Conservation (phyloP, 2,329 filamentous ascomycete species). For the Claviceps sp. region DNA sequence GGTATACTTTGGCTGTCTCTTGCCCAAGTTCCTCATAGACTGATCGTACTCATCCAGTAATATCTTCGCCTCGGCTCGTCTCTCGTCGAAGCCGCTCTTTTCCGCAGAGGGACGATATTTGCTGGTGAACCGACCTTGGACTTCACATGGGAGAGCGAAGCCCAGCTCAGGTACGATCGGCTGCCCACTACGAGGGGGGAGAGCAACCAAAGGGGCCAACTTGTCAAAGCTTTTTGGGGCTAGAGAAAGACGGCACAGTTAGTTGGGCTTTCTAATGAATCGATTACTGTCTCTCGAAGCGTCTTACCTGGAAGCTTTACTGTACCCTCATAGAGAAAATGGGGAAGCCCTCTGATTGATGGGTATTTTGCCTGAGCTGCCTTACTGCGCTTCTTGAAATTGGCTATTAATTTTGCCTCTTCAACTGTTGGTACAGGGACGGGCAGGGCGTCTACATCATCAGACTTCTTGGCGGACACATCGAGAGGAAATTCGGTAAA, state of each 20-base stretch:
- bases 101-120: constrained; percentile 27
- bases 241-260: background rate
- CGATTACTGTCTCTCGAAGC: background rate
- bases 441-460: constrained; percentile 21
- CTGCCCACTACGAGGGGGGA: constrained; percentile 25
- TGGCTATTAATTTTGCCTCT: constrained; percentile 21
- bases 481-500: constrained; percentile 18
- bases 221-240: constrained; percentile 32
- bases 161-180: constrained; percentile 25
- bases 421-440: constrained; percentile 20
- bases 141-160: constrained; percentile 27
- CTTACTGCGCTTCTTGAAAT: constrained; percentile 25
- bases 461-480: constrained; percentile 16
- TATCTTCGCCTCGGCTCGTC: constrained; percentile 25
- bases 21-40: constrained; percentile 27
- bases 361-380: constrained; percentile 25
- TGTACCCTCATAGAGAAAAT: constrained; percentile 24
- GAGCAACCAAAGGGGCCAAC: constrained; percentile 27
- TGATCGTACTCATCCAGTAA: constrained; percentile 28
- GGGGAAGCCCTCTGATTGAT: constrained; percentile 24
- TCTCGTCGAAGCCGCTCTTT: constrained; percentile 27
- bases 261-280: background rate
- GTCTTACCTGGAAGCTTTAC: constrained; percentile 24
- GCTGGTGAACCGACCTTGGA: constrained; percentile 28
- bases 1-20: constrained; percentile 31